These are phyloP conservation scores for sweet orange (Citrus sinensis) DNA, from an alignment of 345 rosid genomes.

Conservation along the genomic window DNA sequence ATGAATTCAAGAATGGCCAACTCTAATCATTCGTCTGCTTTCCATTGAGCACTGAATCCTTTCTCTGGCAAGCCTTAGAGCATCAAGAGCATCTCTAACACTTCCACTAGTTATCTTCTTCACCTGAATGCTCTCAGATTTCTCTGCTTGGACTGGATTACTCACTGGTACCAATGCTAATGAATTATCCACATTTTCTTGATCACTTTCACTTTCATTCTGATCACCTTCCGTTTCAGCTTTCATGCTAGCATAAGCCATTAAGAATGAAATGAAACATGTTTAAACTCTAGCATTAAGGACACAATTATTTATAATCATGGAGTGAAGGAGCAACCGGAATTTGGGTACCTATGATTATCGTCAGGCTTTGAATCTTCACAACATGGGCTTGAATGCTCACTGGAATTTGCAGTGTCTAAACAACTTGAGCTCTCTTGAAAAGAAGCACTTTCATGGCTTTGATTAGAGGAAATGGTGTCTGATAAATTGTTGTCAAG, in stretches of 20 bases:
- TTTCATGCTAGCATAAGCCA: neutral
- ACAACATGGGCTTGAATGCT: conserved; percentile 7
- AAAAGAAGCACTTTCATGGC: conserved; percentile 9
- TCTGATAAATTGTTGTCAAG: conserved; percentile 17
- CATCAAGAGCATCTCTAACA: conserved; percentile 47
- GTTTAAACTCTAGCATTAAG: neutral
- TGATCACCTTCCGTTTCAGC: conserved; percentile 9
- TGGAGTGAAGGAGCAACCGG: neutral
- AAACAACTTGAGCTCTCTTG: conserved; percentile 20
- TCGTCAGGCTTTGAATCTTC: conserved; percentile 24
- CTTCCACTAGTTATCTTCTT: conserved; percentile 23
- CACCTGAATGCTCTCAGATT: conserved; percentile 16
- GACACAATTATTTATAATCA: neutral
- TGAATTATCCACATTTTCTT: conserved; percentile 31
- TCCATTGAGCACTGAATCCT: conserved; percentile 35
- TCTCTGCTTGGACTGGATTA: neutral
- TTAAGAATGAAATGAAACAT: neutral
- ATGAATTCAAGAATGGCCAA: conserved; percentile 15
- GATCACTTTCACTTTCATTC: conserved; percentile 15
- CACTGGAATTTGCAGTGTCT: conserved; percentile 8
- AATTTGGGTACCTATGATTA: conserved; percentile 18
- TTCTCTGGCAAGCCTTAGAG: conserved; percentile 40
- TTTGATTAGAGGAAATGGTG: conserved; percentile 16
- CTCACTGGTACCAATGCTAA: conserved; percentile 40
- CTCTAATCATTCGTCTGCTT: conserved; percentile 38